phyloP scores from a whole-genome alignment of 2,329 filamentous ascomycete species.

The Aspergillus terreus region DNA sequence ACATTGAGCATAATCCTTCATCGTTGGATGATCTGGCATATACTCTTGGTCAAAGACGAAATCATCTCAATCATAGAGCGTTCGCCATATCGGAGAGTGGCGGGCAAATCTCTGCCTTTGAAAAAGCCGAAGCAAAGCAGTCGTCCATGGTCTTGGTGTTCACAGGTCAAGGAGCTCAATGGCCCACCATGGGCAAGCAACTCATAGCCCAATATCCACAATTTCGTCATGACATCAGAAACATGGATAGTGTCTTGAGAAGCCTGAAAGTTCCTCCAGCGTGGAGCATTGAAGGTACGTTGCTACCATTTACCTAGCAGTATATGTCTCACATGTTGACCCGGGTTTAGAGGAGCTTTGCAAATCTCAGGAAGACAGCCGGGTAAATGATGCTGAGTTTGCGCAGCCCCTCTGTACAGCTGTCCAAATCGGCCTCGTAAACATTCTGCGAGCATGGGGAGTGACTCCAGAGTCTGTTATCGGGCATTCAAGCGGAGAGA shows the following conservation, averaged over 20 bases:
- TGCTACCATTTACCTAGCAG: too few species aligned
- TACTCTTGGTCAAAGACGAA: constrained; percentile 13
- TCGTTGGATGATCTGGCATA: constrained; percentile 11
- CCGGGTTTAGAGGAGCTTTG: constrained; percentile 7
- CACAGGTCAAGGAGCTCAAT: constrained; percentile 38
- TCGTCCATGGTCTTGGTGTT: constrained; percentile 24
- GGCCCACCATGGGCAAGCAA: constrained; percentile 28
- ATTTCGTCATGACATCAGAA: constrained; percentile 16
- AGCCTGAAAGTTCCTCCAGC: neutral
- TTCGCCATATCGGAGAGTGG: constrained; percentile 9
- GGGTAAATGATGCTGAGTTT: constrained; percentile 22
- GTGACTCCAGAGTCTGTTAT: neutral
- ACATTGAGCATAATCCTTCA: constrained; percentile 4
- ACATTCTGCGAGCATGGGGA: constrained; percentile 22
- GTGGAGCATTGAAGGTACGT: constrained; percentile 10
- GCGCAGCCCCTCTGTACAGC: constrained; percentile 31
- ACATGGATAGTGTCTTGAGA: constrained; percentile 14
- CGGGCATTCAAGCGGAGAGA: constrained; percentile 19
- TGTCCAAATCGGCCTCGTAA: constrained; percentile 31
- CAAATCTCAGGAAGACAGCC: neutral
- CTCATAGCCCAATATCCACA: constrained; percentile 18
- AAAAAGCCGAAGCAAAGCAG: neutral
- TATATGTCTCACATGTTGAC: neutral
- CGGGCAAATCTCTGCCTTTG: constrained; percentile 1
- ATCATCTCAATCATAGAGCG: constrained; percentile 12